phyloP scores from a whole-genome alignment of 192 early-diverging fungal genomes.

The Coemansia sp. region DNA sequence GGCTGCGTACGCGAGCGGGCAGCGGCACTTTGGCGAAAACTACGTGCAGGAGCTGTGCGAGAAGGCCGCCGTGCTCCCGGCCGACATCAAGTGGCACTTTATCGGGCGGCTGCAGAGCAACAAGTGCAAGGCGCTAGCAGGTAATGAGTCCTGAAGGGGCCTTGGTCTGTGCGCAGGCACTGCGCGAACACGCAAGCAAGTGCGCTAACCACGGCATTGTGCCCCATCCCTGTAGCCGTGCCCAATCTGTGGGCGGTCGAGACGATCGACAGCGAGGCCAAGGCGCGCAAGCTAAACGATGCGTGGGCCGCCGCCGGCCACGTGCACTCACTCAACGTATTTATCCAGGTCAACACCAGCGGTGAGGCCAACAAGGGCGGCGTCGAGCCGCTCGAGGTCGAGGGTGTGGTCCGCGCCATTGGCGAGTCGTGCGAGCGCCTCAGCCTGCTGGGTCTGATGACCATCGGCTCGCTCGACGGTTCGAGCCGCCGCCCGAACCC shows the following conservation, averaged over 20 bases:
- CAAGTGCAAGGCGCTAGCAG: slow-evolving; percentile 87
- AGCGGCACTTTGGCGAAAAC: slow-evolving; percentile 97
- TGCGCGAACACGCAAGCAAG: too few species aligned
- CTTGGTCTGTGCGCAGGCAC: too few species aligned
- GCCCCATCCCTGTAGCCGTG: slow-evolving; percentile 58
- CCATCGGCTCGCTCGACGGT: slow-evolving; percentile 77
- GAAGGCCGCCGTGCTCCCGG: slow-evolving; percentile 74
- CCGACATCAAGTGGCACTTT: slow-evolving; percentile 96
- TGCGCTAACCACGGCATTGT: too few species aligned
- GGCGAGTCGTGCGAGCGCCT: slow-evolving; percentile 62
- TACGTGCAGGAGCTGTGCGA: slow-evolving; percentile 93
- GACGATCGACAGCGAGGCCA: slow-evolving; percentile 81
- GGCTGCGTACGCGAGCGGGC: slow-evolving; percentile 74
- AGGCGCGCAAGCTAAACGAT: slow-evolving; percentile 78
- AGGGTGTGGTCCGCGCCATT: slow-evolving; percentile 63
- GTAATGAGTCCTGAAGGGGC: too few species aligned
- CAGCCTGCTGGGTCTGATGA: slow-evolving; percentile 85
- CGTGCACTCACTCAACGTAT: slow-evolving; percentile 64
- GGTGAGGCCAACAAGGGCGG: slow-evolving; percentile 85
- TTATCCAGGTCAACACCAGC: slow-evolving; percentile 94
- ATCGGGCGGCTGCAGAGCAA: slow-evolving; percentile 95
- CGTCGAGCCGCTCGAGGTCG: slow-evolving; percentile 51
- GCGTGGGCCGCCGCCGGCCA: slow-evolving; percentile 57
- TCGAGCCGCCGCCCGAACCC: slow-evolving; percentile 47
- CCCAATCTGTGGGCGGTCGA: slow-evolving; percentile 90